Evolutionary conservation across 805 yeast species (phyloP), one percentile per base, ranked within the genome.

Genomic region (Metschnikowia koreensis): DNA sequence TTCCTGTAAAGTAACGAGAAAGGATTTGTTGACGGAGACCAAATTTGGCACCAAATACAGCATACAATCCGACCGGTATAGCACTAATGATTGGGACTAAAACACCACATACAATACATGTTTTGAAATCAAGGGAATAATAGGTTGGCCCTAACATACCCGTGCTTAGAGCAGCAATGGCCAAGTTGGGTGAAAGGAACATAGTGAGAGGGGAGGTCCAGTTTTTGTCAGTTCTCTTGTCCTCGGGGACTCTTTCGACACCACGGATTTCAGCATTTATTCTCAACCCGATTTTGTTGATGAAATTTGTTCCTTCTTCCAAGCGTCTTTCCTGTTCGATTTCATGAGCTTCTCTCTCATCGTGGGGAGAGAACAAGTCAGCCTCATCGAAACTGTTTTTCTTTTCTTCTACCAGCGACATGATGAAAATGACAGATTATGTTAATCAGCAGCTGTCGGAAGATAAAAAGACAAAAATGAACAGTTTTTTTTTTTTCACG

Each of bases 1-100:
- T 65, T 10, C 73, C 73, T 2, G 69, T 66, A 42, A 67, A 65
- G 49, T 62, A 68, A 29, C 70, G 60, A 13, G 69, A 63, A 40
- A 68, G 53, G 36, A 68, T 61, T 52, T 66, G 67, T 52, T 69
- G 73, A 16, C 60, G 58, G 27, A 58, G 55, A 12, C 61, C 61
- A 33, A 56, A 56, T 33, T 46, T 54, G 16, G 57, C 55, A 7
- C 61, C 61, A 41, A 58, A 57, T 1, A 53, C 45, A 16, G 59
- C 53, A 28, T 28, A 58, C 38, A 51, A 46, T 2, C 60, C 61
- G 10, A 58, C 61, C 1, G 61, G 61, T 8, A 58, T 13, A 11
- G 61, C 53, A 39, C 60, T 58, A 16, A 57, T 7, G 22, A 57
- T 47, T 22, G 54, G 52, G 22, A 49, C 38, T 26, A 58, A 37